A percentile compares a stretch with the other conserved stretches of the same genome.
Evolutionary conservation across 2,329 filamentous ascomycete genomes (phyloP).

Genomic region (Orbilia quercus): DNA sequence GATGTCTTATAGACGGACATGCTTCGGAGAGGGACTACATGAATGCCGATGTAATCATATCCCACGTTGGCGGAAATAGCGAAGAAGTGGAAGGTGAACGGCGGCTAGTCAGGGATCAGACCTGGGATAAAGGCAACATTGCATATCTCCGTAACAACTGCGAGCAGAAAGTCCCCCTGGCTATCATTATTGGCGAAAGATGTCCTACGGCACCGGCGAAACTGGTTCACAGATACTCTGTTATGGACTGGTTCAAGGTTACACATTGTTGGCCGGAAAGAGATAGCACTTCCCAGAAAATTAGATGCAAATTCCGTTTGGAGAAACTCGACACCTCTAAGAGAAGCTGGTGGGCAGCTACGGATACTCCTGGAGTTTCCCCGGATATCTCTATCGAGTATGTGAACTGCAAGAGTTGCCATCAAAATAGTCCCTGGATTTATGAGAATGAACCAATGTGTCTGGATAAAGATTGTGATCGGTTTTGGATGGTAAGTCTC

Average conservation of each 20-base stretch:
- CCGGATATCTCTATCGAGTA: conserved; percentile 59
- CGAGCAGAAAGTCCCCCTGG: conserved; percentile 68
- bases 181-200: conserved; percentile 68
- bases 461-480: conserved; percentile 66
- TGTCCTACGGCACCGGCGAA: conserved; percentile 66
- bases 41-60: conserved; percentile 72
- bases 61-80: conserved; percentile 71
- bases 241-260: conserved; percentile 76
- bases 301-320: conserved; percentile 71
- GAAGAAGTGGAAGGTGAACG: conserved; percentile 65
- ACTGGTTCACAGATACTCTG: conserved; percentile 71
- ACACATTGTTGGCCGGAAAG: conserved; percentile 76
- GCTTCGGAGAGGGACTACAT: conserved; percentile 70
- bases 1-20: conserved; percentile 71
- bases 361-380: conserved; percentile 61
- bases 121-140: conserved; percentile 65
- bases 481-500: conserved; percentile 69
- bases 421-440: conserved; percentile 61
- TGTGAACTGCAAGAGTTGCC: conserved; percentile 64
- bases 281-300: conserved; percentile 62
- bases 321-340: conserved; percentile 70
- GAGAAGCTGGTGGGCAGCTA: conserved; percentile 71
- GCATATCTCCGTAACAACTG: conserved; percentile 64
- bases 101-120: conserved; percentile 63
- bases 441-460: conserved; percentile 71